These are phyloP conservation scores for Sugiyamaella pinicola DNA, from an alignment of 1,139 yeast species.

Conservation along the genomic window DNA sequence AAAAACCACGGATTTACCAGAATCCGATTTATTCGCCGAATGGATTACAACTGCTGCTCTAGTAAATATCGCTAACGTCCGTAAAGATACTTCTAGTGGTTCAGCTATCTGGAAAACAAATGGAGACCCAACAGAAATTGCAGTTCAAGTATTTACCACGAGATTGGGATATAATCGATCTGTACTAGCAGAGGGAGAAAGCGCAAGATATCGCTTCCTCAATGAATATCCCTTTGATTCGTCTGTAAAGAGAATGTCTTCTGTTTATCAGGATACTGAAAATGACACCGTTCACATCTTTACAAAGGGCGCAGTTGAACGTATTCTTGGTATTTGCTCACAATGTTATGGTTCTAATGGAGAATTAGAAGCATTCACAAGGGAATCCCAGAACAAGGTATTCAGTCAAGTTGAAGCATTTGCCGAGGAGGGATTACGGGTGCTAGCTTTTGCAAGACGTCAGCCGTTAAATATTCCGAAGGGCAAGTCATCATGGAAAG, in stretches of 20 bases:
- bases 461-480: constrained; percentile 16
- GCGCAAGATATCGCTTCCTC: constrained; percentile 46
- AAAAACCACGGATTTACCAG: constrained; percentile 32
- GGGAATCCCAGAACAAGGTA: constrained; percentile 47
- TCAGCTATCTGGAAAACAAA: constrained; percentile 65
- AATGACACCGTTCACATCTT: constrained; percentile 47
- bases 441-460: constrained; percentile 62
- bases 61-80: constrained; percentile 71
- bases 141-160: constrained; percentile 71
- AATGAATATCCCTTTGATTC: constrained; percentile 81
- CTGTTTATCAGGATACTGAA: constrained; percentile 52
- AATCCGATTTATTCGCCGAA: constrained; percentile 40
- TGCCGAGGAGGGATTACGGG: constrained; percentile 72
- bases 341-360: constrained; percentile 52
- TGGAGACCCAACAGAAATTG: constrained; percentile 86
- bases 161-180: constrained; percentile 56
- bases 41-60: constrained; percentile 67
- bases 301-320: constrained; percentile 82
- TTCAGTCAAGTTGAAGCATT: constrained; percentile 63
- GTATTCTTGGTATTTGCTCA: constrained; percentile 60
- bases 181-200: constrained; percentile 44
- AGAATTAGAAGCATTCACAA: constrained; percentile 27
- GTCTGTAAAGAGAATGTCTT: constrained; percentile 72
- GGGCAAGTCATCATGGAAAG: constrained; percentile 32
- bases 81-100: constrained; percentile 45